A percentile compares a stretch with the other conserved stretches of the same genome.
These are phyloP conservation scores for Dactylorhiza incarnata DNA, from an alignment of 106 monocot species.

Conservation along the genomic window DNA sequence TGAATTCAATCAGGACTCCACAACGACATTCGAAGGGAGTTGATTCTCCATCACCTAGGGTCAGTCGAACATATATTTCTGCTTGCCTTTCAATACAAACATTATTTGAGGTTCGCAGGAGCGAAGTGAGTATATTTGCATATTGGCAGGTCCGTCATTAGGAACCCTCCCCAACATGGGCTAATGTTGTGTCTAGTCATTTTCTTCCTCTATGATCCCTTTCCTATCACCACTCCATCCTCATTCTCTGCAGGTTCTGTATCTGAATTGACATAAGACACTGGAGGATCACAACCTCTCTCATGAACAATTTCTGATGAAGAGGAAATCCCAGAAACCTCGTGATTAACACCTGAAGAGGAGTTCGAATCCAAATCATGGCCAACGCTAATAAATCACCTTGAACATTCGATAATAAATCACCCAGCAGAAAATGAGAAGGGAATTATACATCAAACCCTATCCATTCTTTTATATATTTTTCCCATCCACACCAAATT, in stretches of 20 bases:
- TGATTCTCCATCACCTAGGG: no score
- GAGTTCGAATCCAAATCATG: background rate
- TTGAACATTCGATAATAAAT: no score
- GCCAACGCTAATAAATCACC: slow-evolving; percentile 6
- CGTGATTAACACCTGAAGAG: slow-evolving; percentile 1
- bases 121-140: no score
- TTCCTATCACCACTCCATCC: slow-evolving; percentile 10
- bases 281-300: background rate
- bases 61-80: no score
- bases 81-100: no score
- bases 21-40: no score
- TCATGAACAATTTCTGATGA: slow-evolving; percentile 6
- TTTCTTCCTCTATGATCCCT: slow-evolving; percentile 3
- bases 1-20: no score
- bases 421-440: slow-evolving; percentile 66
- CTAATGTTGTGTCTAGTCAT: no score
- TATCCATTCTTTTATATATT: slow-evolving; percentile 4
- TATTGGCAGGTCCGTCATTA: no score
- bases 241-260: background rate
- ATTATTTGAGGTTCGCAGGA: no score
- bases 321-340: background rate
- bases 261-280: background rate
- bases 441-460: slow-evolving; percentile 36
- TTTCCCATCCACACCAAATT: background rate
- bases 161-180: no score